A percentile compares a stretch with the other conserved stretches of the same genome.
Conservation (phyloP, 345 rosid species). For the Boechera stricta region DNA sequence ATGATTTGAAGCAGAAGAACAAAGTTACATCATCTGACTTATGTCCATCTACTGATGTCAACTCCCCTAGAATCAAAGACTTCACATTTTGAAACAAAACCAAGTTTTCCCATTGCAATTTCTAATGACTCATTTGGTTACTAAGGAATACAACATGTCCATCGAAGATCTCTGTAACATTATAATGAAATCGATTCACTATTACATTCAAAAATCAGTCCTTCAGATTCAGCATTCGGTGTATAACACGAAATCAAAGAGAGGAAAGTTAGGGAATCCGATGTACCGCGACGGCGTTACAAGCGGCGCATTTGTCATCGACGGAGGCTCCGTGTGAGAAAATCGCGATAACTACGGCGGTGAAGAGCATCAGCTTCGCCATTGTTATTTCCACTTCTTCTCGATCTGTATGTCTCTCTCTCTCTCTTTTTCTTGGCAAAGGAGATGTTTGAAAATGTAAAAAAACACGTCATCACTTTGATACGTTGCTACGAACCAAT, state of each 20-base stretch:
- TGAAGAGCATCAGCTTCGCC: constrained; percentile 39
- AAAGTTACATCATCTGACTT: neutral
- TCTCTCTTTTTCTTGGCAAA: neutral
- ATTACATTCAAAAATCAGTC: no score
- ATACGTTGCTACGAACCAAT: constrained; percentile 15
- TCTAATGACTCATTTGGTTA: no score
- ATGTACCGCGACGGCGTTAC: constrained; percentile 87
- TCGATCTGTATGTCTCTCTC: constrained; percentile 1
- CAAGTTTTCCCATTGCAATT: neutral
- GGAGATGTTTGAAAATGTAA: neutral
- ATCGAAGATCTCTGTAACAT: no score
- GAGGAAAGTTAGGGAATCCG: neutral
- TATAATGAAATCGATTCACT: no score
- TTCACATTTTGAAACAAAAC: neutral
- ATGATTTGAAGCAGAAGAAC: neutral
- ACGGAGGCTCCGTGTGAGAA: constrained; percentile 47
- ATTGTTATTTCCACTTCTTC: neutral
- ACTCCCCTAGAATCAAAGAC: neutral
- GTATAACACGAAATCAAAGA: neutral
- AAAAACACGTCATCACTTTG: constrained; percentile 19
- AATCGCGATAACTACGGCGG: constrained; percentile 40
- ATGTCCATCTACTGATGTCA: neutral
- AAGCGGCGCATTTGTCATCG: constrained; percentile 86
- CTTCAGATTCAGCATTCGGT: no score
- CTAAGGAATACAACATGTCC: no score